A percentile compares a stretch with the other conserved stretches of the same genome.
These are phyloP conservation scores for Amphicarpaea edgeworthii DNA, from an alignment of 306 rosid genomes.

Conservation along the genomic window DNA sequence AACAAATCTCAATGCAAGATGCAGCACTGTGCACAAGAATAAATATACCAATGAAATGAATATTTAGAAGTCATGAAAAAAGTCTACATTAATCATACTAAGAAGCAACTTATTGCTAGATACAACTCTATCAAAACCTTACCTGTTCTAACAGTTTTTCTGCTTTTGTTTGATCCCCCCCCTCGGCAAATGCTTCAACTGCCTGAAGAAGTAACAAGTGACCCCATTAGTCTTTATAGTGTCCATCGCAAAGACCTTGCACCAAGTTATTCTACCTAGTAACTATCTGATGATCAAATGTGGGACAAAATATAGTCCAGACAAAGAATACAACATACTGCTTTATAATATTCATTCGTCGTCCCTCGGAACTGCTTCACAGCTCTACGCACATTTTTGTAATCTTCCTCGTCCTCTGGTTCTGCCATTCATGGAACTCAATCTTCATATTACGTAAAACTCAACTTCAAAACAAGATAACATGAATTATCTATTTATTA, in stretches of 20 bases:
- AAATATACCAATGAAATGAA: slow-evolving; percentile 2
- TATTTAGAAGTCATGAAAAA: slow-evolving; percentile 13
- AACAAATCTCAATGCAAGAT: slow-evolving; percentile 1
- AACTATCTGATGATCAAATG: slow-evolving; percentile 37
- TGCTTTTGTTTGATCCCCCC: slow-evolving; percentile 68
- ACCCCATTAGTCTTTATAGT: slow-evolving; percentile 43
- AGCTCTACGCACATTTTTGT: slow-evolving; percentile 69
- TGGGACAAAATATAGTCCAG: slow-evolving; percentile 33
- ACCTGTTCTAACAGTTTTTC: slow-evolving; percentile 71
- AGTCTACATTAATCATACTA: slow-evolving; percentile 23
- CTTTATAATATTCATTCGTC: slow-evolving; percentile 77
- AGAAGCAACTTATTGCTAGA: slow-evolving; percentile 17
- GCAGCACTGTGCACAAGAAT: background rate
- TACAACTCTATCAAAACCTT: slow-evolving; percentile 33
- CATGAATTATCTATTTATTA: slow-evolving; percentile 13
- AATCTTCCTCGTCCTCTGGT: slow-evolving; percentile 68
- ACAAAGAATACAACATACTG: slow-evolving; percentile 62
- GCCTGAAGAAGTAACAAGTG: slow-evolving; percentile 64
- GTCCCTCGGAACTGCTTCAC: slow-evolving; percentile 73
- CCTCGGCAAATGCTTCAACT: slow-evolving; percentile 69
- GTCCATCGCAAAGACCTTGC: slow-evolving; percentile 31
- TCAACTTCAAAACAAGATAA: slow-evolving; percentile 24
- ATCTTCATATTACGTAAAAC: slow-evolving; percentile 16
- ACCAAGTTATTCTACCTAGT: background rate
- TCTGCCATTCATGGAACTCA: slow-evolving; percentile 52